Evolutionary conservation across 2,329 filamentous ascomycete genomes (phyloP), one percentile per base, ranked within the genome.

Genomic region (Exophiala bonariae): DNA sequence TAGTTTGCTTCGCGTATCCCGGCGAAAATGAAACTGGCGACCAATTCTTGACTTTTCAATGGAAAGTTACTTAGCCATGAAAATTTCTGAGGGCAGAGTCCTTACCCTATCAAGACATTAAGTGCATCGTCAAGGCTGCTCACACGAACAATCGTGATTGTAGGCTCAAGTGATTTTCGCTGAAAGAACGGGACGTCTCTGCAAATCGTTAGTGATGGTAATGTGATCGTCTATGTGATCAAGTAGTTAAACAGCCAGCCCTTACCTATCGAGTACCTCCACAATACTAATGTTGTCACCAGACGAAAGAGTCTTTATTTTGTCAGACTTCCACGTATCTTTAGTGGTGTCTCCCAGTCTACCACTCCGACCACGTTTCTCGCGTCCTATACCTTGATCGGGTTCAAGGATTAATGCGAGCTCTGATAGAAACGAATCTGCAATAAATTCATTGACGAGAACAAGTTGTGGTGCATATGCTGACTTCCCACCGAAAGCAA

Each of bases 381-480:
- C 6, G n/a, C 7, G 17, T 20, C 4, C 8, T 37, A 20, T 18
- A 7, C 18, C 35, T 20, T 19, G 16, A 7, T 18, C 11, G 35
- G 10, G 14, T 20, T 9, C 14, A 8, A 19, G 17, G 9, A 8
- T 13, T 22, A 10, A 13, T 17, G 10, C 19, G 8, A 37, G 35
- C 16, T 22, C 10, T 13, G 10, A 19, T 8, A 37, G 35, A 22
- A 37, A 37, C 7, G 16, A 8, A 7, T 37, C 18, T 20, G 39
- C 78, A 3, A 73, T 68, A 49, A 76, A 85, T 52, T 85, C 82
- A 50, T 85, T 83, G n/a, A 86, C 81, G 0, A 85, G 63, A 0
- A 85, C 76, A 0, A 83, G 22, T 56, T 85, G 81, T 0, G 82
- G 82, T 0, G 80, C 77, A 57, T 84, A 85, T 0, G 80, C 73